Conservation (phyloP, 148 eudicot species). For the Cornus kousa region DNA sequence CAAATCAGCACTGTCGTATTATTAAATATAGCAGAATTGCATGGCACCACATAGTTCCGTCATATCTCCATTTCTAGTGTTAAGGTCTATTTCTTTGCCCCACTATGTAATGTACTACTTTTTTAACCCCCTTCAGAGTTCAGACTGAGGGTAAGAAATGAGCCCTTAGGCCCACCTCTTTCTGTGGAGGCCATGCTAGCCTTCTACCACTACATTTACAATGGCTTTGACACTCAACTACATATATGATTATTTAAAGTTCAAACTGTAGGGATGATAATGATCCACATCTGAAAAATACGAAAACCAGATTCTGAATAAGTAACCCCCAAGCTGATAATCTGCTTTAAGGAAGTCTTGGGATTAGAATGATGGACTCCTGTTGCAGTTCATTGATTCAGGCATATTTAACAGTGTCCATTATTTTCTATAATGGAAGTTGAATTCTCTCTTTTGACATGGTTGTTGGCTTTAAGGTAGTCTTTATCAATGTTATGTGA, state of each 20-base stretch:
- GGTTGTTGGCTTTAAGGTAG: not conserved
- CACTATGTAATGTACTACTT: too few species aligned
- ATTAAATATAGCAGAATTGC: too few species aligned
- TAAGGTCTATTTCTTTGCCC: too few species aligned
- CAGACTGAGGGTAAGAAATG: not conserved
- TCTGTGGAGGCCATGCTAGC: not conserved
- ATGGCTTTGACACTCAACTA: not conserved
- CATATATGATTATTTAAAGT: not conserved
- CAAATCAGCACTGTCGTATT: too few species aligned
- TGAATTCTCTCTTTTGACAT: not conserved
- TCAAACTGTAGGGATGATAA: not conserved
- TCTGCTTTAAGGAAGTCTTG: too few species aligned
- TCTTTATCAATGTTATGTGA: not conserved
- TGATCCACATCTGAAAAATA: not conserved
- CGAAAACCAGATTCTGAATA: not conserved
- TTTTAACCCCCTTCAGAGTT: too few species aligned
- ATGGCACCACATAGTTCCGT: too few species aligned
- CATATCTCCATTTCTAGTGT: too few species aligned
- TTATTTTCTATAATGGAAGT: not conserved
- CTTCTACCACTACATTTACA: not conserved
- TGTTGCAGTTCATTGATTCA: too few species aligned
- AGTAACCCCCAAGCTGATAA: too few species aligned
- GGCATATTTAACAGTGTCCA: not conserved
- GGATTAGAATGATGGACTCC: too few species aligned
- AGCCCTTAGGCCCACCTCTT: not conserved